Evolutionary conservation across 1,284 basidiomycete genomes (phyloP), one percentile per base, ranked within the genome.

Genomic region (Naganishia sp.): DNA sequence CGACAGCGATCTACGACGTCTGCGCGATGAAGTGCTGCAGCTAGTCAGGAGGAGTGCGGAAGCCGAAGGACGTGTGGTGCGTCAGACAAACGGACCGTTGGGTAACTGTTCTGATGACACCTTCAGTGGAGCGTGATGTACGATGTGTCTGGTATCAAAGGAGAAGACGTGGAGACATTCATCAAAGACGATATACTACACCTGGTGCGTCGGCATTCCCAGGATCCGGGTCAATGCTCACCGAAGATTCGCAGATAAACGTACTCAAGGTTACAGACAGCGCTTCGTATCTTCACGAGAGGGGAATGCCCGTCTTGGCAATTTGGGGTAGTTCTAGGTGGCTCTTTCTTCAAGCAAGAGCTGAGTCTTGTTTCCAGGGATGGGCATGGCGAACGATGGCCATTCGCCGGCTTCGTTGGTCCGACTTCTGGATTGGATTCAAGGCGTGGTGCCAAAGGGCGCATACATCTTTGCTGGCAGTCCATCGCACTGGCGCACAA

Each of bases 21-120:
- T 88, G 66, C 82, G 89, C 48, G 89, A 91, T 70, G 87, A 90
- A 71, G 82, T 90, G 1, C 86, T 87, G 1, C 83, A 87, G 67
- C 80, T 83, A 15, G 88, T 90, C 7, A 80, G 83, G 68, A 86
- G 74, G 69, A 65, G 65, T 46, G 18, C 65, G 75, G 42, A 71
- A 64, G 55, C 68, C 74, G 59, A 71, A 72, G 64, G 63, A 50
- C 39, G 70, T 64, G 66, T 68, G 64, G 76, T 76, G 61, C 69
- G 74, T 72, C 3, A 3, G 15, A 18, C 23, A 31, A 16, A 13
- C 42, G 10, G 21, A n/a, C 33, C 25, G 33, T 64, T 48, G 28
- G 18, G 25, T 5, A 25, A 33, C 44, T 21, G 18, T 21, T 33
- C 28, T 48, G 2, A 54, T 25, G 15, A 49, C 36, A 31, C 1